phyloP scores from a whole-genome alignment of 2,329 filamentous ascomycete genomes.

The Phoma herbarum region DNA sequence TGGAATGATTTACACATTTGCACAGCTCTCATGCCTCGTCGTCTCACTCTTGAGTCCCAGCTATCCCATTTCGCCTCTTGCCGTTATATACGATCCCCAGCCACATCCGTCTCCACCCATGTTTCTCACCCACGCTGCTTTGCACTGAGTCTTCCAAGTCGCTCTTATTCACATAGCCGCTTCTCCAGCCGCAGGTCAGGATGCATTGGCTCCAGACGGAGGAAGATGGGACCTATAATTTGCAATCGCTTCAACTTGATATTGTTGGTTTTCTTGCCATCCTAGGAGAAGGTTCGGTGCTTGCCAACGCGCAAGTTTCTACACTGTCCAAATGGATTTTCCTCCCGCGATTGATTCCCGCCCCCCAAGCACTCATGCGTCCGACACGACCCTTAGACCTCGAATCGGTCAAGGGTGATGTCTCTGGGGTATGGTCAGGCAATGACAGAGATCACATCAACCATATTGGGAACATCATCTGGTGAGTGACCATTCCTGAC shows the following conservation, averaged over 20 bases:
- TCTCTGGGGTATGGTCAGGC: conserved; percentile 59
- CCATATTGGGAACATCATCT: conserved; percentile 59
- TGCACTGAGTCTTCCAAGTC: conserved; percentile 18
- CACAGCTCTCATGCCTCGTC: conserved; percentile 29
- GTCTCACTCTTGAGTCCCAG: conserved; percentile 25
- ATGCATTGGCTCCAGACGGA: conserved; percentile 51
- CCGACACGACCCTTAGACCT: conserved; percentile 56
- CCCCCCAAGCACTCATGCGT: conserved; percentile 60
- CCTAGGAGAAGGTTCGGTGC: conserved; percentile 60
- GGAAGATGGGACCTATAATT: conserved; percentile 29
- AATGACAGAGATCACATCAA: conserved; percentile 58
- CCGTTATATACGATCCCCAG: conserved; percentile 11
- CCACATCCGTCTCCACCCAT: conserved; percentile 29
- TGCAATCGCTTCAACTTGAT: conserved; percentile 59
- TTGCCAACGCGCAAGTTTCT: conserved; percentile 60
- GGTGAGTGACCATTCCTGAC: conserved; percentile 46
- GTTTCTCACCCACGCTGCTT: conserved; percentile 28
- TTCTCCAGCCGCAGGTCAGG: conserved; percentile 4
- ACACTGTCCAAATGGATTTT: conserved; percentile 60
- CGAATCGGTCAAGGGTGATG: conserved; percentile 51
- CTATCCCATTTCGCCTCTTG: conserved; percentile 9
- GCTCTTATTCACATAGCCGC: neutral
- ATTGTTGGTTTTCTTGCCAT: conserved; percentile 66
- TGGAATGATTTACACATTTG: neutral
- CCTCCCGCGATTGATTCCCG: conserved; percentile 60